Evolutionary conservation across 2,329 filamentous ascomycete species (phyloP).

Genomic region (Phaeophleospora eucalypticola): DNA sequence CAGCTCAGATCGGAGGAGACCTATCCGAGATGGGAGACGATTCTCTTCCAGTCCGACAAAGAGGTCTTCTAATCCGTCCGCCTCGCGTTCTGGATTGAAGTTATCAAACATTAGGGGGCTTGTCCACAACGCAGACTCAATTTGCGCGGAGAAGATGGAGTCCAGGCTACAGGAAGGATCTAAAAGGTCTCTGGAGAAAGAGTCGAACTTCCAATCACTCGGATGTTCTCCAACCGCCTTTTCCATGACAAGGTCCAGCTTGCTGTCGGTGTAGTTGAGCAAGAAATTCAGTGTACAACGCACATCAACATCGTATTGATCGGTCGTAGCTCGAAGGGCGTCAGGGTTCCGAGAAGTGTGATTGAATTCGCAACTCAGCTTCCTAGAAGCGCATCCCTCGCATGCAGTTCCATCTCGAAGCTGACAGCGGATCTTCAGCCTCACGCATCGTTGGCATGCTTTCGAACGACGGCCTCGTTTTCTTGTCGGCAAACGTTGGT

Average conservation of each 20-base stretch:
- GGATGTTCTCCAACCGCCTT: constrained; percentile 4
- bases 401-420: background rate
- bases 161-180: too few species aligned
- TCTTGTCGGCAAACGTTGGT: background rate
- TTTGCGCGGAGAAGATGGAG: too few species aligned
- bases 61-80: too few species aligned
- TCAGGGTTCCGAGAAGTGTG: background rate
- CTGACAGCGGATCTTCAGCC: constrained; percentile 8
- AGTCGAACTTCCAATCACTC: background rate
- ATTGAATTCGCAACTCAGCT: constrained; percentile 3
- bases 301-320: background rate
- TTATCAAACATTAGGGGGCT: background rate
- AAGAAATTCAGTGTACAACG: constrained; percentile 1
- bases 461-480: constrained; percentile 4
- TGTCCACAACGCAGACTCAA: too few species aligned
- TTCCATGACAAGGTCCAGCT: constrained; percentile 9
- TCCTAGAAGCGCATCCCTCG: constrained; percentile 20
- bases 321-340: background rate
- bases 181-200: too few species aligned
- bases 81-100: background rate
- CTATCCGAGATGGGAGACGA: background rate
- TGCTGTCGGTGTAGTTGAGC: constrained; percentile 7
- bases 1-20: background rate
- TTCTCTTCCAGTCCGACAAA: too few species aligned
- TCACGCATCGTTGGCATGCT: constrained; percentile 5